Conservation (phyloP, 129 eudicot genomes). For the Helianthus tuberosus region DNA sequence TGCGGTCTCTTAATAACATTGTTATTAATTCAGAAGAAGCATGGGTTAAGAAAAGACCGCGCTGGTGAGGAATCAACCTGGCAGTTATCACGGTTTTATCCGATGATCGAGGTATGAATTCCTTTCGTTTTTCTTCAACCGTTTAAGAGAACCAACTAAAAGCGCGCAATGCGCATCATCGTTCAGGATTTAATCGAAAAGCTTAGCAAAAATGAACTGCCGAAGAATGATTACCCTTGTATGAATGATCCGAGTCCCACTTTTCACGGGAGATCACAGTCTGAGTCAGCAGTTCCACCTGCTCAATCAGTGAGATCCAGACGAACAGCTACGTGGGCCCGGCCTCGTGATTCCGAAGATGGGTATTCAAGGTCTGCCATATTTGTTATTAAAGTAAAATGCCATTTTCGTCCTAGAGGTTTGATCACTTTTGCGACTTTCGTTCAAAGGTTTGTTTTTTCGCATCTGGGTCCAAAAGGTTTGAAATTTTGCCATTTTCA, state of each 20-base stretch:
- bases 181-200: constrained; percentile 88
- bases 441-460: too few species aligned
- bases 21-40: constrained; percentile 55
- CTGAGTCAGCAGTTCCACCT: constrained; percentile 45
- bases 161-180: constrained; percentile 1
- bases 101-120: constrained; percentile 73
- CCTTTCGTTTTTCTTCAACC: not conserved
- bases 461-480: too few species aligned
- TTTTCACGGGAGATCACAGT: constrained; percentile 61
- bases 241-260: constrained; percentile 94
- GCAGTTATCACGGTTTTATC: constrained; percentile 96
- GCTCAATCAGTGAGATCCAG: constrained; percentile 85
- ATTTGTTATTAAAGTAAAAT: not conserved
- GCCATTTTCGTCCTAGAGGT: too few species aligned
- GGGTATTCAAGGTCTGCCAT: constrained; percentile 74
- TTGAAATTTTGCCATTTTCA: too few species aligned
- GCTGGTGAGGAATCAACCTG: constrained; percentile 70
- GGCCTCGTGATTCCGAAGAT: constrained; percentile 83
- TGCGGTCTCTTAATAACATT: not conserved
- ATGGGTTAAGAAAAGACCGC: constrained; percentile 81
- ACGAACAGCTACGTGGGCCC: constrained; percentile 86
- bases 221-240: constrained; percentile 82
- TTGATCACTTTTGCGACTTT: too few species aligned
- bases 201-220: constrained; percentile 69
- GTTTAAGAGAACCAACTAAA: not conserved